Percentiles rank a stretch among this genome's conserved stretches.
phyloP scores from a whole-genome alignment of 108 stramenopile species.

The Seminavis robusta region DNA sequence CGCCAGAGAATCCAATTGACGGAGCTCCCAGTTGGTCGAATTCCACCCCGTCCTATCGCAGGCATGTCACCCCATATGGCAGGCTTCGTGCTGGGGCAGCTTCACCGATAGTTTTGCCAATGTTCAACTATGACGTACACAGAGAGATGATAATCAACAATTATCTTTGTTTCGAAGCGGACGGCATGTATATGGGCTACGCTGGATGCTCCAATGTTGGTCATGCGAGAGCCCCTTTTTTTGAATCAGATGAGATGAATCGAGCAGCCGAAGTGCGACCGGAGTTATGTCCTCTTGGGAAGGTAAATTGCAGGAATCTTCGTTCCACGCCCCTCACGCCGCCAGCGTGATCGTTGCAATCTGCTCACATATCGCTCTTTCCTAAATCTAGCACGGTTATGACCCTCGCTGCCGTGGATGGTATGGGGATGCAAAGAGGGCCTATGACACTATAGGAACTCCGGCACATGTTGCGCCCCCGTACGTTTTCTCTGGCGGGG shows the following conservation, averaged over 20 bases:
- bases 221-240: constrained; percentile 5
- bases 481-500: constrained; percentile 11
- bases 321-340: too few species aligned
- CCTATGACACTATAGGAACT: not conserved
- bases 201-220: constrained; percentile 20
- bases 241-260: constrained; percentile 21
- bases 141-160: not conserved
- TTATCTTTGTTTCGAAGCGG: constrained; percentile 24
- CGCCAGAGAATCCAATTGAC: too few species aligned
- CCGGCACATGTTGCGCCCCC: constrained; percentile 22
- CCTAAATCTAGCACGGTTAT: constrained; percentile 43
- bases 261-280: constrained; percentile 24
- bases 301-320: too few species aligned
- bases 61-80: constrained; percentile 19
- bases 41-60: too few species aligned
- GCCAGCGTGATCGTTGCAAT: too few species aligned
- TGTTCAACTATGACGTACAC: constrained; percentile 36
- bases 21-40: too few species aligned
- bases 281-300: constrained; percentile 37
- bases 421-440: too few species aligned
- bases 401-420: too few species aligned
- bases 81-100: constrained; percentile 8
- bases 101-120: constrained; percentile 9
- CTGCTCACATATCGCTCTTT: too few species aligned
- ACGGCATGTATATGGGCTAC: constrained; percentile 31